These are phyloP conservation scores for Leccinellum luteum DNA, from an alignment of 768 basidiomycete genomes.

Conservation along the genomic window DNA sequence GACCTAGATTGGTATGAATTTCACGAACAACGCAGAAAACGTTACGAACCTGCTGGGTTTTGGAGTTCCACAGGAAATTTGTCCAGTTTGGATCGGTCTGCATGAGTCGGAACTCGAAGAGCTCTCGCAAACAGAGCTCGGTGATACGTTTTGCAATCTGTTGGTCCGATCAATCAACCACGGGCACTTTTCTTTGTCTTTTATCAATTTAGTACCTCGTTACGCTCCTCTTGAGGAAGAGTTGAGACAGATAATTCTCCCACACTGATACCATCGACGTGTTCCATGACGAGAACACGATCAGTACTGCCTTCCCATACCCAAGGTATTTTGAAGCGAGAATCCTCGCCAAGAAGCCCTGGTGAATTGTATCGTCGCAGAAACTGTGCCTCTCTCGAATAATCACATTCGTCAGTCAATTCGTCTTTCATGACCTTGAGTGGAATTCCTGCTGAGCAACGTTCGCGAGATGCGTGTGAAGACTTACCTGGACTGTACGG, in stretches of 20 bases:
- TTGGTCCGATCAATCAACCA: background rate
- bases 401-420: slow-evolving; percentile 90
- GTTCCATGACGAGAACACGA: slow-evolving; percentile 87
- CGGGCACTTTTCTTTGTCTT: background rate
- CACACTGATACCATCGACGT: slow-evolving; percentile 75
- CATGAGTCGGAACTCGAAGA: slow-evolving; percentile 91
- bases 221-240: slow-evolving; percentile 62
- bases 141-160: slow-evolving; percentile 85
- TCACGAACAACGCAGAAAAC: background rate
- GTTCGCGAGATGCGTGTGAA: background rate
- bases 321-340: slow-evolving; percentile 81
- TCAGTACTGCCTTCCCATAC: slow-evolving; percentile 80
- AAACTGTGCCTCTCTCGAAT: slow-evolving; percentile 76
- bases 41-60: slow-evolving; percentile 53
- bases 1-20: slow-evolving; percentile 41
- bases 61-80: slow-evolving; percentile 87
- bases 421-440: slow-evolving; percentile 84
- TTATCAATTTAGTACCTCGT: slow-evolving; percentile 55
- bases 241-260: slow-evolving; percentile 56
- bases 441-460: background rate
- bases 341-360: slow-evolving; percentile 51
- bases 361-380: slow-evolving; percentile 56
- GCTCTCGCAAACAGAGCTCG: slow-evolving; percentile 83
- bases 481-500: slow-evolving; percentile 67
- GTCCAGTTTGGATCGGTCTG: slow-evolving; percentile 99